phyloP scores from a whole-genome alignment of 1,284 basidiomycete species.

The Malassezia sp. region DNA sequence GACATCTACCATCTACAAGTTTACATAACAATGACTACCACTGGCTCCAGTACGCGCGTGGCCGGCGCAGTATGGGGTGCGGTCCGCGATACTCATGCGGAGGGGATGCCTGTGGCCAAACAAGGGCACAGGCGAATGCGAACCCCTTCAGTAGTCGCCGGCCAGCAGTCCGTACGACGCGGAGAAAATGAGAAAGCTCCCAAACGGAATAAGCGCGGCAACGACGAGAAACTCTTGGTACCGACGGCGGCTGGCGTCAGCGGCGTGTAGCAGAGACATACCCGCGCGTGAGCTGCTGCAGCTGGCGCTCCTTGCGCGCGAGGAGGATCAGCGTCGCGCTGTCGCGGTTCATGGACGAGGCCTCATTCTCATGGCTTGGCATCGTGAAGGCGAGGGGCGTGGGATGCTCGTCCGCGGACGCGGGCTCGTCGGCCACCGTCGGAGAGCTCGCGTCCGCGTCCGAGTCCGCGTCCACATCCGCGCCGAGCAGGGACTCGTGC shows the following conservation, averaged over 20 bases:
- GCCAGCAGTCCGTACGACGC: constrained; percentile 22
- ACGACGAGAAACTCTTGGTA: constrained; percentile 22
- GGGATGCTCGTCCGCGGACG: too few species aligned
- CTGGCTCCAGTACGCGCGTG: too few species aligned
- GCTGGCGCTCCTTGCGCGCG: constrained; percentile 36
- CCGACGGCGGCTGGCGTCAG: constrained; percentile 19
- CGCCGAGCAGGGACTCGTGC: constrained; percentile 19
- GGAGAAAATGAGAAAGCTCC: constrained; percentile 21
- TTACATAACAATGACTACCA: too few species aligned
- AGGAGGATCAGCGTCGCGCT: constrained; percentile 36
- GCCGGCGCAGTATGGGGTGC: too few species aligned
- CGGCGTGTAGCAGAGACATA: too few species aligned
- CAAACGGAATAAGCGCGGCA: constrained; percentile 26
- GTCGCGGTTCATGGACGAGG: constrained; percentile 20
- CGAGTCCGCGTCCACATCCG: not conserved
- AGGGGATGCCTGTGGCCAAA: too few species aligned
- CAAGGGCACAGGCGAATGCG: too few species aligned
- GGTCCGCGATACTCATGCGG: too few species aligned
- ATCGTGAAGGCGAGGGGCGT: constrained; percentile 17
- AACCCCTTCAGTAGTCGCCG: constrained; percentile 25
- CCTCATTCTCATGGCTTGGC: constrained; percentile 24
- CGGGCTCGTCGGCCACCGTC: not conserved
- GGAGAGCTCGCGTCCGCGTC: not conserved
- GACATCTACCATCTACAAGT: too few species aligned
- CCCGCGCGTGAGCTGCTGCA: constrained; percentile 30